A percentile compares a stretch with the other conserved stretches of the same genome.
phyloP scores from a whole-genome alignment of 176 grass and related monocot species.

The Aegilops umbellulata region DNA sequence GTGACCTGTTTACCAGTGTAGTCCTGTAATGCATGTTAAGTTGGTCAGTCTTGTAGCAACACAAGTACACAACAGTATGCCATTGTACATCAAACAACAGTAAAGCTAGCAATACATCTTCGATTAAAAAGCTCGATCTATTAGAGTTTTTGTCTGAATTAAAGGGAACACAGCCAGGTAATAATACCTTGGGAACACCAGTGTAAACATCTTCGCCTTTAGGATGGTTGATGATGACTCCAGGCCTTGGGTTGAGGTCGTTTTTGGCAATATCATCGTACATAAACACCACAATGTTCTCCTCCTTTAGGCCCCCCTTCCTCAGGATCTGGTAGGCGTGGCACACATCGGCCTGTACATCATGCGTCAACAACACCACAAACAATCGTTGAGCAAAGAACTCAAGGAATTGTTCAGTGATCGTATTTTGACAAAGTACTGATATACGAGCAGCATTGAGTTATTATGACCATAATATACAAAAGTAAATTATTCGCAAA shows the following conservation, averaged over 20 bases:
- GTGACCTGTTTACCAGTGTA: slow-evolving; percentile 74
- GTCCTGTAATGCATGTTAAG: slow-evolving; percentile 50
- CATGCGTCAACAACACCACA: neutral
- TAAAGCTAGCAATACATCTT: neutral
- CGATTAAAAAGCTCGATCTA: neutral
- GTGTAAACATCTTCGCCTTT: slow-evolving; percentile 71
- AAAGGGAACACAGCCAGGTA: neutral
- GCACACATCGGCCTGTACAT: slow-evolving; percentile 71
- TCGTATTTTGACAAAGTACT: neutral
- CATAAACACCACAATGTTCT: slow-evolving; percentile 97
- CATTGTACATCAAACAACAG: neutral
- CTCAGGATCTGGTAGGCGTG: slow-evolving; percentile 83
- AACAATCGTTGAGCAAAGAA: neutral
- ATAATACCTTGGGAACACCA: slow-evolving; percentile 82
- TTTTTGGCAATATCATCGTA: slow-evolving; percentile 75
- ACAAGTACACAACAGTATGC: neutral
- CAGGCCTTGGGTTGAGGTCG: slow-evolving; percentile 62
- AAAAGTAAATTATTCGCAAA: neutral
- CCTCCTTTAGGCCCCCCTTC: slow-evolving; percentile 71
- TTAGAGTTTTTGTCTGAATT: neutral
- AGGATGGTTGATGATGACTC: slow-evolving; percentile 83
- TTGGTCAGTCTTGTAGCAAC: slow-evolving; percentile 7
- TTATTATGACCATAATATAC: neutral
- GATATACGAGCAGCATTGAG: neutral
- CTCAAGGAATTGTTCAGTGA: neutral